These are phyloP conservation scores for Cicer pinnatifidum DNA, from an alignment of 306 rosid species.

Conservation along the genomic window DNA sequence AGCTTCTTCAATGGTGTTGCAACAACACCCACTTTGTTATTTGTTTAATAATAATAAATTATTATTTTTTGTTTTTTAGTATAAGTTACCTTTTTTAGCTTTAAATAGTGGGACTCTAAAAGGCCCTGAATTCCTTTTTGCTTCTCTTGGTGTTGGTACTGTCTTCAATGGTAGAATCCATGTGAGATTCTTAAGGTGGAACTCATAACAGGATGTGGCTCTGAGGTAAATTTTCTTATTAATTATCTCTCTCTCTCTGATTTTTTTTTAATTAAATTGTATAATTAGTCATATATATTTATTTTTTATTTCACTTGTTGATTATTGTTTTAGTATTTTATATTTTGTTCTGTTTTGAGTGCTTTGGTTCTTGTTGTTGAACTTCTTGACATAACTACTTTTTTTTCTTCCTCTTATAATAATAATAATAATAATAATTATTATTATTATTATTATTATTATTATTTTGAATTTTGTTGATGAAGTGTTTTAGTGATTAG, in stretches of 20 bases:
- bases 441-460: background rate
- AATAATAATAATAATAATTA: background rate
- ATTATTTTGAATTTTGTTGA: constrained; percentile 39
- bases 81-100: constrained; percentile 48
- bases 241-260: constrained; percentile 38
- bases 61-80: constrained; percentile 39
- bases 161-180: constrained; percentile 60
- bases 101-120: constrained; percentile 44
- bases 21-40: constrained; percentile 58
- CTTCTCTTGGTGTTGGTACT: constrained; percentile 46
- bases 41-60: constrained; percentile 19
- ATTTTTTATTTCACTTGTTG: constrained; percentile 42
- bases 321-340: constrained; percentile 48
- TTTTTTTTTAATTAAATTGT: constrained; percentile 44
- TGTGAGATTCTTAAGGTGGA: constrained; percentile 54
- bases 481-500: constrained; percentile 37
- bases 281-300: background rate
- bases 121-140: constrained; percentile 44
- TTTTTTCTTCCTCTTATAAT: constrained; percentile 14
- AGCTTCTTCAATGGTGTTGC: constrained; percentile 72
- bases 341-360: constrained; percentile 39
- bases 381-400: constrained; percentile 34
- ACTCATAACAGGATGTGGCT: constrained; percentile 67
- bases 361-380: constrained; percentile 43
- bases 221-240: constrained; percentile 70